phyloP scores from a whole-genome alignment of 78 protist genomes.

The Salpingoeca rosetta region DNA sequence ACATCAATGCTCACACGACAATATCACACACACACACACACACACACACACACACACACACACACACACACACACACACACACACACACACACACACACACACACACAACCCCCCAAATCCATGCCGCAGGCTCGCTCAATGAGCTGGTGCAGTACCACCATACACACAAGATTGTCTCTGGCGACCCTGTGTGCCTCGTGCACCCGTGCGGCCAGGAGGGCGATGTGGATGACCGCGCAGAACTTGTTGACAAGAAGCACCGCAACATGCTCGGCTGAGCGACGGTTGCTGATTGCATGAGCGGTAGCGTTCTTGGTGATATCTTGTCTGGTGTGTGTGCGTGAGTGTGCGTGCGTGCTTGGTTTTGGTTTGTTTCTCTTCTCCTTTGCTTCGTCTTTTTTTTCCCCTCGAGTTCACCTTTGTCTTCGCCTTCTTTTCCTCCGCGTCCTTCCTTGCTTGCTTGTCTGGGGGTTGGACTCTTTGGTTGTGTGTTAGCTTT shows the following conservation, averaged over 20 bases:
- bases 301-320: neutral
- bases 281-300: neutral
- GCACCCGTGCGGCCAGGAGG: neutral
- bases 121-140: no score
- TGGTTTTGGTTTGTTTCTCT: neutral
- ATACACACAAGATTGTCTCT: neutral
- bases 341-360: neutral
- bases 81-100: no score
- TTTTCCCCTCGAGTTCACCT: neutral
- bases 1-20: neutral
- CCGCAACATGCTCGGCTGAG: neutral
- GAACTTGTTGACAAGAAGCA: neutral
- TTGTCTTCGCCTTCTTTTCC: no score
- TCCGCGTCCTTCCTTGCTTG: neutral
- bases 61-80: no score
- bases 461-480: neutral
- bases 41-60: no score
- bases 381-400: neutral
- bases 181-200: neutral
- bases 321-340: neutral
- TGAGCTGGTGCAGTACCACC: neutral
- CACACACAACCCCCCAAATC: no score
- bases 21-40: neutral
- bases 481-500: neutral
- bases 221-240: neutral